Percentiles rank a stretch among this genome's conserved stretches.
phyloP scores from a whole-genome alignment of 2,329 filamentous ascomycete genomes.

The Penicillium sp. region DNA sequence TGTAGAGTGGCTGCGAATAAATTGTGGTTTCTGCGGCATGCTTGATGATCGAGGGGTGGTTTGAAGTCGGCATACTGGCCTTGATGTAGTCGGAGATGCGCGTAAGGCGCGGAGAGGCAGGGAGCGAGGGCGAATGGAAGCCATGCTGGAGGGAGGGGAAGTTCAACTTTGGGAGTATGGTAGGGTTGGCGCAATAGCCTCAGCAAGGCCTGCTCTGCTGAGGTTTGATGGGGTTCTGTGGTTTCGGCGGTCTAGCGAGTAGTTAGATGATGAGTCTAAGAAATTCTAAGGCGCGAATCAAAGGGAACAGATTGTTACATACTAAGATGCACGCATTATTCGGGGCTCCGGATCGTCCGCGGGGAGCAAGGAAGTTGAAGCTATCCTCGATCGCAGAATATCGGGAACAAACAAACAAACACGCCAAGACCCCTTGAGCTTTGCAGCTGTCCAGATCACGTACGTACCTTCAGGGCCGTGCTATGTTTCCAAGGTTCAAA shows the following conservation, averaged over 20 bases:
- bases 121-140: constrained; percentile 6
- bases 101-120: constrained; percentile 12
- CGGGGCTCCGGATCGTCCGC: not conserved
- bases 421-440: constrained; percentile 10
- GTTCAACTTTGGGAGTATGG: not conserved
- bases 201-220: not conserved
- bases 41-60: not conserved
- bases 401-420: constrained; percentile 17
- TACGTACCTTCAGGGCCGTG: not conserved
- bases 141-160: constrained; percentile 6
- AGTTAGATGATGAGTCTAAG: not conserved
- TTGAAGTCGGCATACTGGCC: constrained; percentile 4
- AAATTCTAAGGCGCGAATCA: accelerated
- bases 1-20: constrained; percentile 33
- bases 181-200: not conserved
- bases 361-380: constrained; percentile 15
- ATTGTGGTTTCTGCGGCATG: not conserved
- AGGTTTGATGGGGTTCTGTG: not conserved
- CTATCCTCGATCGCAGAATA: constrained; percentile 12
- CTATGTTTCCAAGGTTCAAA: not conserved
- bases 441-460: not conserved
- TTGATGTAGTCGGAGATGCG: not conserved
- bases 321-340: not conserved
- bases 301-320: not conserved
- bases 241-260: not conserved